A percentile compares a stretch with the other conserved stretches of the same genome.
phyloP scores from a whole-genome alignment of 2,329 filamentous ascomycete genomes.

The Aureobasidium sp. region DNA sequence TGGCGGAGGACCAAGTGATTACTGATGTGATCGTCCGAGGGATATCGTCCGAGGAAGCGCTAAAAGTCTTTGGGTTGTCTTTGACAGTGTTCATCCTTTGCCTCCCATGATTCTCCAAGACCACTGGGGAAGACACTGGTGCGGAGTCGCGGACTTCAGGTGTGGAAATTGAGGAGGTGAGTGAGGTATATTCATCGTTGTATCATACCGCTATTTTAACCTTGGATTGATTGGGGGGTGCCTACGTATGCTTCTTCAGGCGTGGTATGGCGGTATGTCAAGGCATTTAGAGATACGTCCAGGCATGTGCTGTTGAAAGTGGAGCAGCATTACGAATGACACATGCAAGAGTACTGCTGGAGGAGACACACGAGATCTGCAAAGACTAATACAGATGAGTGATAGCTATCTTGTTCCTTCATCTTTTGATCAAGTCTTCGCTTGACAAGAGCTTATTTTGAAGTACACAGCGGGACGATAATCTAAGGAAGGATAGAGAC shows the following conservation, averaged over 20 bases:
- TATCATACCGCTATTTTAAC: no score
- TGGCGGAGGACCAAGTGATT: neutral
- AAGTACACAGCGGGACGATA: neutral
- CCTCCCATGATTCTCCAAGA: no score
- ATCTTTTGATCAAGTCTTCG: neutral
- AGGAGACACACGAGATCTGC: neutral
- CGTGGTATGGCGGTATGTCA: neutral
- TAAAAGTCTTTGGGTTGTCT: neutral
- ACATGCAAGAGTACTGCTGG: neutral
- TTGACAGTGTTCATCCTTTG: neutral
- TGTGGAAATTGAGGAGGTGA: no score
- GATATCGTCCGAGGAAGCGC: neutral
- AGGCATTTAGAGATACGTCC: neutral
- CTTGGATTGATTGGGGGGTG: no score
- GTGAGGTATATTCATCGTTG: no score
- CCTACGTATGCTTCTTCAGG: no score
- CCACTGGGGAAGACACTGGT: neutral
- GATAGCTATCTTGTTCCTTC: neutral
- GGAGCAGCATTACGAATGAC: no score
- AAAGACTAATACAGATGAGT: neutral
- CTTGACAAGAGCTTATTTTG: neutral
- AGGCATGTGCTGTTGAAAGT: neutral
- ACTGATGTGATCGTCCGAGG: neutral
- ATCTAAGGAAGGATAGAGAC: neutral
- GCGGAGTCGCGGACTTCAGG: neutral